A percentile compares a stretch with the other conserved stretches of the same genome.
These are phyloP conservation scores for Phyllosticta paracitricarpa DNA, from an alignment of 2,329 filamentous ascomycete species.

Conservation along the genomic window DNA sequence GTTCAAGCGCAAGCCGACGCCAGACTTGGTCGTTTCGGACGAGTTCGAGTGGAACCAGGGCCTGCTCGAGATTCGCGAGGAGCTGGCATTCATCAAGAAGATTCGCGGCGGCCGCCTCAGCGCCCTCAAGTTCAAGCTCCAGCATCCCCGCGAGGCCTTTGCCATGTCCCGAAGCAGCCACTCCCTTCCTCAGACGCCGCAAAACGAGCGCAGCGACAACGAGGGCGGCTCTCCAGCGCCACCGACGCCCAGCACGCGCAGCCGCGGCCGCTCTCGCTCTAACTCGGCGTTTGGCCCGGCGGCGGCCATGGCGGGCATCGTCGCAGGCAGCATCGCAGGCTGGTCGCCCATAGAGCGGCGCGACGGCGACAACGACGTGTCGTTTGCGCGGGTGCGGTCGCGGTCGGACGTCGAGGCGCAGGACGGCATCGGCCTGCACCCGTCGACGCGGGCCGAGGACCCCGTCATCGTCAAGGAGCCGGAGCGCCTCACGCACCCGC, in stretches of 20 bases:
- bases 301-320: conserved; percentile 73
- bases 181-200: conserved; percentile 54
- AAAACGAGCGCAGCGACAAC: conserved; percentile 34
- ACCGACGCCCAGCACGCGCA: conserved; percentile 41
- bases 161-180: conserved; percentile 50
- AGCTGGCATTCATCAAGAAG: conserved; percentile 69
- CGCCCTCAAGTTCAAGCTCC: conserved; percentile 67
- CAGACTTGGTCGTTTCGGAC: conserved; percentile 34
- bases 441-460: conserved; percentile 39
- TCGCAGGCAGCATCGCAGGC: conserved; percentile 65
- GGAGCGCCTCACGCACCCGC: conserved; percentile 24
- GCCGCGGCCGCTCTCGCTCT: conserved; percentile 55
- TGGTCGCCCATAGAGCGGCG: conserved; percentile 60
- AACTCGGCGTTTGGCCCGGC: conserved; percentile 65
- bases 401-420: conserved; percentile 33
- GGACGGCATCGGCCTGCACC: conserved; percentile 38
- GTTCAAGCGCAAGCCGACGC: conserved; percentile 32
- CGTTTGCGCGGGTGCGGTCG: conserved; percentile 25
- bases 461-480: conserved; percentile 29
- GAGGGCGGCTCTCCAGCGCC: conserved; percentile 34
- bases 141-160: conserved; percentile 50
- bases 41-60: conserved; percentile 56
- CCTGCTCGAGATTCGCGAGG: conserved; percentile 65
- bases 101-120: conserved; percentile 76
- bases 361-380: conserved; percentile 29